Evolutionary conservation across 371 early-diverging fungal genomes (phyloP), one percentile per base, ranked within the genome.

Genomic region (Mortierella sp.): DNA sequence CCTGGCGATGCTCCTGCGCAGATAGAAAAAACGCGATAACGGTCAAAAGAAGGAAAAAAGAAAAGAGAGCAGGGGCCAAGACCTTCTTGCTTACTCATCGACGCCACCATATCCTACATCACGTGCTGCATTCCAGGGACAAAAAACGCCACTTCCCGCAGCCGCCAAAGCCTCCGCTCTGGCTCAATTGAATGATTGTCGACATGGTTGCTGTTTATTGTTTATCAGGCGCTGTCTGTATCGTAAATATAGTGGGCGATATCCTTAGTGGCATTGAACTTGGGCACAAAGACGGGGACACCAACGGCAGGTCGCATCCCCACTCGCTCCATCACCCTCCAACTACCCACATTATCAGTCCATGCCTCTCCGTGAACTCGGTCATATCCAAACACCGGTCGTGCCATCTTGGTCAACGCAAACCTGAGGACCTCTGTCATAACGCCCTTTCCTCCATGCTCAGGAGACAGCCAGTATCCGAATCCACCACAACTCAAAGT

Each of bases 401-500:
- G 64, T 0, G 75, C 69, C 34, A 82, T 31, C 16, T 44, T 26
- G 0, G 50, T 9, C 45, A 77, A 31, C 13, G 48, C 75, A 72
- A 64, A 77, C 5, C 9, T 14, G 37, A 82, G 37, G 24, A 77
- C 82, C 31, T 61, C 67, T 19, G 50, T 68, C 77, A 81, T 74
- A 48, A 74, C 66, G 0, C 77, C 77, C 45, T 68, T 63, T 37
- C 82, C 71, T 0, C 68, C n/a, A 26, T 70, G 24, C 44, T 81
- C 82, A 0, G 77, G 72, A 22, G 82, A 81, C n/a, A 81, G 41
- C 82, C 77, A 81, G 61, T 81, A 81, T 2, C 82, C 82, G 22
- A 82, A 26, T 22, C 44, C 66, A 0, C 82, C 69, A 37, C 82
- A 82, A 11, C 24, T 63, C 58, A 82, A 37, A 9, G 53, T 24